Base-by-base conservation (phyloP, 345 rosid species). In the Diplotaxis tenuifolia region DNA sequence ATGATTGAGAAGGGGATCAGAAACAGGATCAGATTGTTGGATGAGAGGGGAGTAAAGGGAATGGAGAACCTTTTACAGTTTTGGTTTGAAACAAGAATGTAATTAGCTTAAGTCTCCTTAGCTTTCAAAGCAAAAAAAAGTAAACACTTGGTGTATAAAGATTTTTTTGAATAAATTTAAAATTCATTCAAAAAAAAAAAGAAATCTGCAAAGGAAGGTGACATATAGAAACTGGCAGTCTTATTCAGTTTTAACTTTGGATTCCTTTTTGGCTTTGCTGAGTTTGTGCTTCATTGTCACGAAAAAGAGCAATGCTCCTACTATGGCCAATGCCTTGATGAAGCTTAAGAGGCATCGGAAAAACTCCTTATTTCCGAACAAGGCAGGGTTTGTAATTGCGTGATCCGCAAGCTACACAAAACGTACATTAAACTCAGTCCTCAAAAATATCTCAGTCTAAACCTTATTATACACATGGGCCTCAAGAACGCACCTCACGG, bases 271-370 rank as follows among this genome's bases (percentile, higher is more conserved):
- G 49, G 64, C 64, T 71, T 71, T 66, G 64, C 53, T 59, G 47
- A 66, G 80, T 71, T 25, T 62, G 64, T 71, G 72, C 28, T 77
- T 65, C 80, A 77, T 58, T n/a, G 55, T 25, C 34, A 77, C 5
- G 64, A 64, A 77, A 66, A 77, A 77, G 3, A 77, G 63, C 68
- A 77, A 66, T 15, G 76, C 76, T 71, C 80, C 80, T 49, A 77
- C 32, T n/a, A 71, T 8, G 3, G 80, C 72, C 16, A 71, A 50
- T 16, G 52, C 80, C 10, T 77, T 65, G 54, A 71, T 4, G 60
- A 77, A 77, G 49, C 76, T 66, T 66, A 77, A 59, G 59, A 77
- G 42, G 0, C 10, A 36, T 2, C n/a, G 15, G 11, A 38, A 11
- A 71, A 77, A 71, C 61, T 77, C 80, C 3, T 66, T 59, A 50